phyloP scores from a whole-genome alignment of 257 asterid genomes.

The Fraxinus anomala region DNA sequence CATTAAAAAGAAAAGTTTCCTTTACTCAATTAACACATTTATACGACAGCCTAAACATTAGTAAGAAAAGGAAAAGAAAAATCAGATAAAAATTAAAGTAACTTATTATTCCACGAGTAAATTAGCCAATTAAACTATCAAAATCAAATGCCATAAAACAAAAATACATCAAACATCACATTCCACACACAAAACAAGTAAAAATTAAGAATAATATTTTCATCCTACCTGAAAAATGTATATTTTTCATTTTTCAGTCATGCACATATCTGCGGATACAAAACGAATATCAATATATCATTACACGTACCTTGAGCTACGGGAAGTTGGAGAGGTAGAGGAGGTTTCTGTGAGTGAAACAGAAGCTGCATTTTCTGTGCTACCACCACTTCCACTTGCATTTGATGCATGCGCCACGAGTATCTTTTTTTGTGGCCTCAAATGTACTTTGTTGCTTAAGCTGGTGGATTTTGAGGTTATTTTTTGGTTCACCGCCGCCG shows the following conservation, averaged over 20 bases:
- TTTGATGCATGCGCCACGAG: slow-evolving; percentile 32
- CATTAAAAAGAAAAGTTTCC: not conserved
- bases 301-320: slow-evolving; percentile 35
- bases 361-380: slow-evolving; percentile 38
- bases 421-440: slow-evolving; percentile 31
- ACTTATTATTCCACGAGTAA: not conserved
- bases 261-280: not conserved
- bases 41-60: not conserved
- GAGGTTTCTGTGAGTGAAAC: slow-evolving; percentile 36
- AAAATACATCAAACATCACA: slow-evolving; percentile 7
- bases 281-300: slow-evolving; percentile 14
- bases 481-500: slow-evolving; percentile 37
- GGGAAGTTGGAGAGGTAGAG: slow-evolving; percentile 31
- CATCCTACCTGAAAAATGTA: not conserved
- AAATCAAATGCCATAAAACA: not conserved
- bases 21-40: not conserved
- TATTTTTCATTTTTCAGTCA: not conserved
- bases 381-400: slow-evolving; percentile 34
- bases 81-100: not conserved
- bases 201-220: not conserved
- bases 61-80: not conserved
- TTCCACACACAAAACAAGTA: not conserved
- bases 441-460: slow-evolving; percentile 30
- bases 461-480: slow-evolving; percentile 23
- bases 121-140: not conserved